Evolutionary conservation across 331 rosid species (phyloP), one percentile per base, ranked within the genome.

Genomic region (Telfairia occidentalis): DNA sequence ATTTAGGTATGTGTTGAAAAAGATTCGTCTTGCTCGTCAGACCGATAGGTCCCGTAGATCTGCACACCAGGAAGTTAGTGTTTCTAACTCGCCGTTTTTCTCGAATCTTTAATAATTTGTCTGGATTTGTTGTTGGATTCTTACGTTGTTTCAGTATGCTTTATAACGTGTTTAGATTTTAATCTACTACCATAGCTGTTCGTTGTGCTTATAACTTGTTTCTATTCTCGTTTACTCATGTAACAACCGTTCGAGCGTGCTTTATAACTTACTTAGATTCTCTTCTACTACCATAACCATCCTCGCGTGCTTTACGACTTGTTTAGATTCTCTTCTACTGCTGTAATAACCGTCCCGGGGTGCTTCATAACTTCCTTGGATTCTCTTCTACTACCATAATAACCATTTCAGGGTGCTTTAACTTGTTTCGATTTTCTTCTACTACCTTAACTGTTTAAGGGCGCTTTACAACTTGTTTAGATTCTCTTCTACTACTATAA

Each of bases 11-110:
- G 99, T 95, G 81, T 78, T 95, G 83, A 95, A 95, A 83, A 95
- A 92, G 84, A 92, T 95, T 77, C 96, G 99, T 40, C 97, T 95
- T 78, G 99, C 99, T 30, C 99, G 97, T 58, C 97, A 95, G 85
- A 95, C 97, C 7, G 99, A 95, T 77, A 89, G 97, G 71, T 85
- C 99, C 58, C 92, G 99, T 34, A 85, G 99, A 89, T 95, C 99
- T 78, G 97, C 99, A 0, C 99, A 95, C 76, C 97, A 82, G 81
- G 99, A 95, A 97, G 99, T 95, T 77, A 49, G 85, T 84, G 80
- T 49, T 81, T 58, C 19, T 48, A 40, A 32, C 66, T 71, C 9
- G 15, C 70, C 12, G 15, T 38, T n/a, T 58, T 34, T 30, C 49
- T 54, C 16, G 1, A 71, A 59, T 24, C n/a, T 29, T 18, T 46